Evolutionary conservation across 192 early-diverging fungal species (phyloP).

Genomic region (Podila epigama): DNA sequence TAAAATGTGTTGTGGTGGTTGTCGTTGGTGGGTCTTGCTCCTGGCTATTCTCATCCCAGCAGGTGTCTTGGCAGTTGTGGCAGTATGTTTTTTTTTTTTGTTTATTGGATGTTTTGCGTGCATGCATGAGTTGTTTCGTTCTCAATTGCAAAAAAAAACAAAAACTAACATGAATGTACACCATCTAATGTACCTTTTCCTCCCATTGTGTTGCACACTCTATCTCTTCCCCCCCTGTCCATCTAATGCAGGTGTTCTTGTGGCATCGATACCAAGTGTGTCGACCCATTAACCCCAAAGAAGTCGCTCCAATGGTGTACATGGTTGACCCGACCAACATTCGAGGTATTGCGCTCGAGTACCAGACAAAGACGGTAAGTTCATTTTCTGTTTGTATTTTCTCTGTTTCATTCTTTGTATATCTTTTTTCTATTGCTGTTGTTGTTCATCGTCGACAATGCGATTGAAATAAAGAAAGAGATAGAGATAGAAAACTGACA

Average conservation of each 20-base stretch:
- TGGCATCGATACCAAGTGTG: conserved; percentile 10
- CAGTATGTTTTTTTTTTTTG: conserved; percentile 2
- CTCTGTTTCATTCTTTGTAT: not conserved
- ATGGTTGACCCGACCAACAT: conserved; percentile 15
- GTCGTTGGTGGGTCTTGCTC: conserved; percentile 41
- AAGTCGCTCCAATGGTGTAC: conserved; percentile 16
- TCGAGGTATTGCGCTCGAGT: conserved; percentile 18
- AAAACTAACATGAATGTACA: not conserved
- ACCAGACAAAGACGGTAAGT: conserved; percentile 32
- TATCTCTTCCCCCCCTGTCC: not conserved
- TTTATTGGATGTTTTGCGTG: not conserved
- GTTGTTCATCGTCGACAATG: too few species aligned
- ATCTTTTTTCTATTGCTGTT: not conserved
- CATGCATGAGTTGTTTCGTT: not conserved
- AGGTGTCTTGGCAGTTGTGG: not conserved
- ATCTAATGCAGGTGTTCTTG: conserved; percentile 22
- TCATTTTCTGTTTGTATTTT: not conserved
- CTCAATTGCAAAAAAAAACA: too few species aligned
- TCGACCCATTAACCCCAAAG: conserved; percentile 16
- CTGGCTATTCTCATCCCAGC: conserved; percentile 16
- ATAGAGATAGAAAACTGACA: not conserved
- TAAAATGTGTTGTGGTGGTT: conserved; percentile 30
- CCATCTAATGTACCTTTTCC: not conserved
- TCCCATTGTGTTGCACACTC: not conserved
- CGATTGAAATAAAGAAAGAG: not conserved